phyloP scores from a whole-genome alignment of 129 eudicot species.

The Escallonia herrerae region DNA sequence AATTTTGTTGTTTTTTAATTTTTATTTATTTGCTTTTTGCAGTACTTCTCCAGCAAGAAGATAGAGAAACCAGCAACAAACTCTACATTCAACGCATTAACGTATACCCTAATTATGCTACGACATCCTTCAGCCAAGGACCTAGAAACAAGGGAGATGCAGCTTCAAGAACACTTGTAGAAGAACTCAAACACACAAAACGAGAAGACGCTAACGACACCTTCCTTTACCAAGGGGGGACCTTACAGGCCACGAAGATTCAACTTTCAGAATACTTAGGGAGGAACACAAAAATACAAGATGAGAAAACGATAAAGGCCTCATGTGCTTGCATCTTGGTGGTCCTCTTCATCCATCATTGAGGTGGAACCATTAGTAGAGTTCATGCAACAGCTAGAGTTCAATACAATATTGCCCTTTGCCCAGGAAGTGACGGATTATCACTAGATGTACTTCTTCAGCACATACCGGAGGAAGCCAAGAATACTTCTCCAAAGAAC shows the following conservation, averaged over 20 bases:
- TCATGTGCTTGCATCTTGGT: background rate
- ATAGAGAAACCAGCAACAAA: background rate
- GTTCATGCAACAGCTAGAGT: too few relatives aligned
- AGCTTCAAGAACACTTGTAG: background rate
- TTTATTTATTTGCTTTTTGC: slow-evolving; percentile 9
- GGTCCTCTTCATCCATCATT: too few relatives aligned
- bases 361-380: too few relatives aligned
- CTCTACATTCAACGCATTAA: background rate
- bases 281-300: too few relatives aligned
- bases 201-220: background rate
- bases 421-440: too few relatives aligned
- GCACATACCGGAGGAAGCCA: background rate
- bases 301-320: slow-evolving; percentile 2
- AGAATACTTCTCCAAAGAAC: too few relatives aligned
- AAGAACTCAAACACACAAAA: slow-evolving; percentile 6
- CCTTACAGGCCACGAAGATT: too few relatives aligned
- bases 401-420: too few relatives aligned
- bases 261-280: too few relatives aligned
- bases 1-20: too few relatives aligned
- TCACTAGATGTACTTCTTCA: background rate
- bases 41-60: slow-evolving; percentile 6
- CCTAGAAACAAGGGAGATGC: background rate
- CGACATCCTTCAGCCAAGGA: background rate
- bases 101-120: background rate
- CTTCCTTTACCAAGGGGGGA: background rate